Conservation (phyloP, 306 rosid genomes). For the Sicyos baderoa region DNA sequence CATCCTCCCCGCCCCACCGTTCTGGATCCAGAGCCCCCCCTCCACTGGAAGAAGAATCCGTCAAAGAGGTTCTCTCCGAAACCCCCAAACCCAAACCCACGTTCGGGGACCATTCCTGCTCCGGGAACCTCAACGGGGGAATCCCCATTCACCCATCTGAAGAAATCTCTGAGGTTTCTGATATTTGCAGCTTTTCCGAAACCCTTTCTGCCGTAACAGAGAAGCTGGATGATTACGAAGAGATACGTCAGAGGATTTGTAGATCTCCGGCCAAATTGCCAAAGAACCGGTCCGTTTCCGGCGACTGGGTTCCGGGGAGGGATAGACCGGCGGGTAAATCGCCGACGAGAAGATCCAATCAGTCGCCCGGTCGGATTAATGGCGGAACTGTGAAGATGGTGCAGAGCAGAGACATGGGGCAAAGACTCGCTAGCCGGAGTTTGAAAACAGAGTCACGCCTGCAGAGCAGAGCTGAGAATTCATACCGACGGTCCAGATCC, state of each 20-base stretch:
- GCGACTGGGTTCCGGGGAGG: constrained; percentile 22
- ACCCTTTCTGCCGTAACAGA: constrained; percentile 51
- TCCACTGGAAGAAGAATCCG: constrained; percentile 68
- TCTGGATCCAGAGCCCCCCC: constrained; percentile 51
- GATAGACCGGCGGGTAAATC: constrained; percentile 43
- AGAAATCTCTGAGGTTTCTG: constrained; percentile 43
- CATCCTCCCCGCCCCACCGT: neutral
- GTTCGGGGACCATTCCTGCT: neutral
- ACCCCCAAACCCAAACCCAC: constrained; percentile 35
- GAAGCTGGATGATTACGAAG: constrained; percentile 48
- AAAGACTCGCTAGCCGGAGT: constrained; percentile 12
- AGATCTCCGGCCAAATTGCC: constrained; percentile 42
- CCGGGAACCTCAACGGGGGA: constrained; percentile 17
- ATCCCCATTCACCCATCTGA: constrained; percentile 18
- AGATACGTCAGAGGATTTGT: constrained; percentile 23
- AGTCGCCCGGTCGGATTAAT: constrained; percentile 38
- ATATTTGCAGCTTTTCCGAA: constrained; percentile 20
- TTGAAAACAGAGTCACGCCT: constrained; percentile 29
- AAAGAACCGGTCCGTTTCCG: constrained; percentile 30
- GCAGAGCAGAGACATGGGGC: constrained; percentile 42
- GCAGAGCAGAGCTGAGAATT: constrained; percentile 45
- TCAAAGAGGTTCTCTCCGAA: constrained; percentile 75
- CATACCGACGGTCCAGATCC: constrained; percentile 64
- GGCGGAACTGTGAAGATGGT: constrained; percentile 37
- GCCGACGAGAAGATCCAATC: constrained; percentile 46